phyloP scores from a whole-genome alignment of 768 basidiomycete genomes.

The Termitomyces sp. region DNA sequence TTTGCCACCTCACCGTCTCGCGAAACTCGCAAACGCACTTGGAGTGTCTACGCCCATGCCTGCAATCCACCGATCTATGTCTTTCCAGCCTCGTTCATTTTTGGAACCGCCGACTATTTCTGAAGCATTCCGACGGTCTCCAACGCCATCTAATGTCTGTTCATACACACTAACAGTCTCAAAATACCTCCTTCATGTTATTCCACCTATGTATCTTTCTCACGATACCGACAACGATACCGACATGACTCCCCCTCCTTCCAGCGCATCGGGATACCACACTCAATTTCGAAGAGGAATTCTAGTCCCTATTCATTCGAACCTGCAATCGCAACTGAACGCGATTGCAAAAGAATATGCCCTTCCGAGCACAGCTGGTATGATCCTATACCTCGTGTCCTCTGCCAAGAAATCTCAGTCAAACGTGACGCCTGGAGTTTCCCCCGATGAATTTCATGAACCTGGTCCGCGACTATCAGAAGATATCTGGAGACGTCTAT shows the following conservation, averaged over 20 bases:
- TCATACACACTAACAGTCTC: slow-evolving; percentile 42
- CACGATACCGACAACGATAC: slow-evolving; percentile 46
- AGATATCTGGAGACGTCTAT: slow-evolving; percentile 84
- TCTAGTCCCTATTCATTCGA: slow-evolving; percentile 82
- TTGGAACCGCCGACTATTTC: slow-evolving; percentile 24
- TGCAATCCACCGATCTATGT: slow-evolving; percentile 28
- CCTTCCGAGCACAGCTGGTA: slow-evolving; percentile 77
- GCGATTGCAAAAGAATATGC: slow-evolving; percentile 94
- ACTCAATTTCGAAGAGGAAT: slow-evolving; percentile 77
- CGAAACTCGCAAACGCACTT: slow-evolving; percentile 80
- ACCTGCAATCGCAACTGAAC: slow-evolving; percentile 72
- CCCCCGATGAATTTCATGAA: slow-evolving; percentile 35
- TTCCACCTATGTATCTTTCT: slow-evolving; percentile 71
- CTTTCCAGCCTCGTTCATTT: slow-evolving; percentile 28
- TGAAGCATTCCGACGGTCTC: slow-evolving; percentile 41
- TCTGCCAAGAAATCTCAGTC: slow-evolving; percentile 13
- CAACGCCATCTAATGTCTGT: slow-evolving; percentile 43
- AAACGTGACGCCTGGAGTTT: slow-evolving; percentile 3
- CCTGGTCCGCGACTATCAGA: slow-evolving; percentile 83
- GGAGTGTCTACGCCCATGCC: slow-evolving; percentile 76
- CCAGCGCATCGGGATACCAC: slow-evolving; percentile 69
- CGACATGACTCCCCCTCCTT: slow-evolving; percentile 46
- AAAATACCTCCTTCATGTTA: slow-evolving; percentile 75
- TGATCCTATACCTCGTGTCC: slow-evolving; percentile 76
- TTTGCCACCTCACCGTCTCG: slow-evolving; percentile 69